Evolutionary conservation across 805 yeast genomes (phyloP).

Genomic region (Pichia cephalocereana): DNA sequence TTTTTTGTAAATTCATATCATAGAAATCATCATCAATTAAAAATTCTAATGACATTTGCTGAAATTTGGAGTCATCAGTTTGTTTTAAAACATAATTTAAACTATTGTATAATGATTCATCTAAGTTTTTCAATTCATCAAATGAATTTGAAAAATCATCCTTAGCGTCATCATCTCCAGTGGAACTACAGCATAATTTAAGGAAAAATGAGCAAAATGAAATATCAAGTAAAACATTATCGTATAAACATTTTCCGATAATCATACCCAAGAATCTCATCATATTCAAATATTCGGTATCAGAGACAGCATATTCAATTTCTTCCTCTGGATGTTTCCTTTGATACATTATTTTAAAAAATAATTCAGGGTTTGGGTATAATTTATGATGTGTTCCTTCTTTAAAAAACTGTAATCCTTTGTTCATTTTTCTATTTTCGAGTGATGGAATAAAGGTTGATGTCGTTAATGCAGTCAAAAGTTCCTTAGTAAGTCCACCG

Average conservation of each 20-base stretch:
- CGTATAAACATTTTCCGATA: conserved; percentile 84
- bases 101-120: conserved; percentile 53
- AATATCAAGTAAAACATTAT: conserved; percentile 69
- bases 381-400: conserved; percentile 46
- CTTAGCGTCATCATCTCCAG: conserved; percentile 17
- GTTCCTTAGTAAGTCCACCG: conserved; percentile 91
- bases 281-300: conserved; percentile 23
- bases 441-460: conserved; percentile 52
- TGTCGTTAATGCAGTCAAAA: conserved; percentile 60
- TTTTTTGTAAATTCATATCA: conserved; percentile 8
- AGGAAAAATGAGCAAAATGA: conserved; percentile 82
- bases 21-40: conserved; percentile 45
- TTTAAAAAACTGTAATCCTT: conserved; percentile 29
- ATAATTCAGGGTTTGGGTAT: conserved; percentile 59
- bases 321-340: conserved; percentile 20
- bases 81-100: conserved; percentile 53
- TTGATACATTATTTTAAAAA: conserved; percentile 19
- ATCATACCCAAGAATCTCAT: conserved; percentile 66
- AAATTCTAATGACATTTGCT: conserved; percentile 55
- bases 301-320: conserved; percentile 19
- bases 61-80: conserved; percentile 42
- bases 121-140: conserved; percentile 71
- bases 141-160: conserved; percentile 44
- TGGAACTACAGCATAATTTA: conserved; percentile 39
- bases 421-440: conserved; percentile 17